Evolutionary conservation across 2,329 filamentous ascomycete species (phyloP), one percentile per base, ranked within the genome.

Genomic region (Penicillium occitanis): DNA sequence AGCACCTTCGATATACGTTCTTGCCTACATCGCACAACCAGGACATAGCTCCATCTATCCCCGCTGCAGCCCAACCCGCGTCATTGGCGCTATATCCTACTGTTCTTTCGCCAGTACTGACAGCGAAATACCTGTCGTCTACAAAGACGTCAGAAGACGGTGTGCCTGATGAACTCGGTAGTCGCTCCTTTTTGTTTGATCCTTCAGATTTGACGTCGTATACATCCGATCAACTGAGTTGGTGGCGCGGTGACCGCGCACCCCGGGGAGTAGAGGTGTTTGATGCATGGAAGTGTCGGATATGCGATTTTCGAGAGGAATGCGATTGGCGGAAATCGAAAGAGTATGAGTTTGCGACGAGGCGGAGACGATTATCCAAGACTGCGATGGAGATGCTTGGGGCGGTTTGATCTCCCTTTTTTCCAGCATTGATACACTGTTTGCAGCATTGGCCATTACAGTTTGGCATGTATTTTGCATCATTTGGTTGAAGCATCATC

Each of bases 251-350:
- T 0, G 83, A 90, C 71, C 82, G 93, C 17, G 79, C 85, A 60
- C 87, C 93, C 0, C 83, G 84, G 7, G 94, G 94, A 0, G 93
- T 97, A 2, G 84, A 87, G 6, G 85, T 96, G 6, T 89, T 93
- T 72, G 93, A 97, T 71, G 91, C 92, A 0, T 96, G 90, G 80
- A 98, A 97, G 76, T 98, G 94, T 75, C 82, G 87, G 22, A 87
- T 84, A 28, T 98, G 94, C 73, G 92, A 96, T 70, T 97, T 97
- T 76, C 87, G 85, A 0, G 88, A 91, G 2, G 83, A 82, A 1
- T 98, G 94, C 75, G 84, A 85, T 13, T 98, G 94, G 94, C 83
- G 93, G 44, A 83, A 85, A 71, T 83, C 83, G 11, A 89, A 91
- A 77, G 87, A 93, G 64, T 84, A 87, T 67, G 87, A 90, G 67